Evolutionary conservation across 805 yeast genomes (phyloP).

Genomic region (Candida qinlingensis): DNA sequence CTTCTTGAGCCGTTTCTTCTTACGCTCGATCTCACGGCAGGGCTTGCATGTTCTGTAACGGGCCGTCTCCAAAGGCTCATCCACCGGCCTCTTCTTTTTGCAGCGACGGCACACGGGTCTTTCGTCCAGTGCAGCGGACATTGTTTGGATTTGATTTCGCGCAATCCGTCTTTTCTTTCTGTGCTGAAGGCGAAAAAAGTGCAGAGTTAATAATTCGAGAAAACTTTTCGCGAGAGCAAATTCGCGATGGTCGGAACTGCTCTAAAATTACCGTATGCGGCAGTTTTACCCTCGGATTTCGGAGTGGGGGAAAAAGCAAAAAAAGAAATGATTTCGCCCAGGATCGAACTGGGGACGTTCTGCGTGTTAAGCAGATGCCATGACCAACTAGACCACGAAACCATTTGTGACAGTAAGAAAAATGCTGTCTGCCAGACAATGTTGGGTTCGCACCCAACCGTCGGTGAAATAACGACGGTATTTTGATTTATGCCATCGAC

Average conservation of each 20-base stretch:
- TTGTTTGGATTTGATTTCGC: not conserved
- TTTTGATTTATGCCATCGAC: too few relatives aligned
- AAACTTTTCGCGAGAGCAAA: not conserved
- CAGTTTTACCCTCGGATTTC: not conserved
- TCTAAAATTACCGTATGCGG: not conserved
- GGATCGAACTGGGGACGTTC: constrained; percentile 99
- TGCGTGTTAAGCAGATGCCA: constrained; percentile 99
- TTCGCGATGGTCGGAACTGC: not conserved
- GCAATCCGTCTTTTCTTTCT: not conserved
- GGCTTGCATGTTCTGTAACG: constrained; percentile 27
- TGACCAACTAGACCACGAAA: constrained; percentile 99
- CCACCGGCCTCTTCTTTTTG: constrained; percentile 26
- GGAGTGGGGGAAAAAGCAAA: not conserved
- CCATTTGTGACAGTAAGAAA: constrained; percentile 33
- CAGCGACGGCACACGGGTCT: constrained; percentile 23
- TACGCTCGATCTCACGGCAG: constrained; percentile 20
- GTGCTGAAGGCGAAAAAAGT: not conserved
- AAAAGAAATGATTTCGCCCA: constrained; percentile 83
- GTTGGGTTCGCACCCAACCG: too few relatives aligned
- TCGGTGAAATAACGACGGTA: too few relatives aligned
- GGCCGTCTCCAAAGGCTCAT: constrained; percentile 26
- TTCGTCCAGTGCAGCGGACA: not conserved
- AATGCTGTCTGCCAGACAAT: not conserved
- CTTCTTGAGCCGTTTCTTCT: constrained; percentile 8
- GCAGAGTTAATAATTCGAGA: not conserved